Evolutionary conservation across 805 yeast genomes (phyloP).

Genomic region (Candida mattraensis): DNA sequence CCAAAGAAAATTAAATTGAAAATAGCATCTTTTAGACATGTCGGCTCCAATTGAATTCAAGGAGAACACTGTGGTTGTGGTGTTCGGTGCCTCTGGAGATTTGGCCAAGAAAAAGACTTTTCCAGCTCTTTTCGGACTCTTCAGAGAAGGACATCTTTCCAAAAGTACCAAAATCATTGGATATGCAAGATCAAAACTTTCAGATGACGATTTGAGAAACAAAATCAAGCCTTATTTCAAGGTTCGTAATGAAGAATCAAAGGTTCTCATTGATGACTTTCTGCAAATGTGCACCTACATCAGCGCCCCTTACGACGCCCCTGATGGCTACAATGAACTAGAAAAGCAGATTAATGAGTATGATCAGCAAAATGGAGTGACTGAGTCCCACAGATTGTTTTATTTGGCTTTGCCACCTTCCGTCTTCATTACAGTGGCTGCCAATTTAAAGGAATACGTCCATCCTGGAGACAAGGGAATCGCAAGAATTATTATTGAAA

Average conservation of each 20-base stretch:
- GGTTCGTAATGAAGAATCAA: constrained; percentile 30
- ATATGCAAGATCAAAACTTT: constrained; percentile 82
- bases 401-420: constrained; percentile 96
- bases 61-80: constrained; percentile 70
- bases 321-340: constrained; percentile 68
- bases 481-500: constrained; percentile 87
- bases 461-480: constrained; percentile 65
- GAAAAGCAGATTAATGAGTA: constrained; percentile 54
- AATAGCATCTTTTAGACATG: constrained; percentile 11
- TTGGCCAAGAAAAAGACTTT: constrained; percentile 93
- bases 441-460: constrained; percentile 63
- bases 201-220: constrained; percentile 62
- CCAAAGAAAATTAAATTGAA: neutral
- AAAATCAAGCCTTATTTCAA: constrained; percentile 67
- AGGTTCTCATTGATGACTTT: constrained; percentile 57
- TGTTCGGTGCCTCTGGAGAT: constrained; percentile 95
- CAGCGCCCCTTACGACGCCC: constrained; percentile 75
- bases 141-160: constrained; percentile 76
- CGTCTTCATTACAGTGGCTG: constrained; percentile 78
- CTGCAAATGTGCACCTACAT: constrained; percentile 65
- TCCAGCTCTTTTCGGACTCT: constrained; percentile 79
- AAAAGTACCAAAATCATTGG: constrained; percentile 75
- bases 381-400: constrained; percentile 73
- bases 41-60: constrained; percentile 44
- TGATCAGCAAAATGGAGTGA: constrained; percentile 49